These are phyloP conservation scores for Chimonanthus praecox DNA, from an alignment of 164 flowering plant species.

Conservation along the genomic window DNA sequence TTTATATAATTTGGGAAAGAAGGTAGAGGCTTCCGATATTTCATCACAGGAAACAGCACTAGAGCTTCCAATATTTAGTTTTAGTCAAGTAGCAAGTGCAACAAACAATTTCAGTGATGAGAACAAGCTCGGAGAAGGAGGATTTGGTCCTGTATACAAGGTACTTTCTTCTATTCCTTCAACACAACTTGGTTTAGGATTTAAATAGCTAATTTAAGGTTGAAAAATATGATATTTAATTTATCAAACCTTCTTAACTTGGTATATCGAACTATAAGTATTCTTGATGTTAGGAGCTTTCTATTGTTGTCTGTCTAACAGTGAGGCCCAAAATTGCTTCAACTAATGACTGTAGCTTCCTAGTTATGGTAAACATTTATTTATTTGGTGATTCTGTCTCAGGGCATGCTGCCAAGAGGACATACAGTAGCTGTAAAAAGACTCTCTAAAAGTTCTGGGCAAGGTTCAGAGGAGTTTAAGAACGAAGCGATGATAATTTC, in stretches of 20 bases:
- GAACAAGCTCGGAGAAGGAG: slow-evolving; percentile 2
- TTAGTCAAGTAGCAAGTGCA: not conserved
- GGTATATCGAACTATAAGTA: too few species aligned
- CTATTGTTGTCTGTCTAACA: too few species aligned
- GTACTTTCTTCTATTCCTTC: not conserved
- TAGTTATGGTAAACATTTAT: not conserved
- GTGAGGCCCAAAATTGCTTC: too few species aligned
- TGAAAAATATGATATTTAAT: not conserved
- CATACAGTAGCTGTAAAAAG: slow-evolving; percentile 38
- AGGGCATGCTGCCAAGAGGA: slow-evolving; percentile 21
- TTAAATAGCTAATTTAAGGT: not conserved
- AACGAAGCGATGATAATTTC: slow-evolving; percentile 29
- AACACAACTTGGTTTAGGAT: not conserved
- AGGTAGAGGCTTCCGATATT: not conserved
- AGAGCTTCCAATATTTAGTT: not conserved
- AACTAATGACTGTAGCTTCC: not conserved
- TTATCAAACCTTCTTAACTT: too few species aligned
- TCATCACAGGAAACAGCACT: not conserved
- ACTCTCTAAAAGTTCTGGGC: slow-evolving; percentile 26
- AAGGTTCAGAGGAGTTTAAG: slow-evolving; percentile 35
- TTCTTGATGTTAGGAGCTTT: too few species aligned
- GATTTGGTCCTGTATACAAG: slow-evolving; percentile 4
- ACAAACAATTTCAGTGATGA: not conserved
- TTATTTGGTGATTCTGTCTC: not conserved
- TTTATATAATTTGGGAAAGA: not conserved